Evolutionary conservation across 2,329 filamentous ascomycete species (phyloP).

Genomic region (Ophiosphaerella herpotricha): DNA sequence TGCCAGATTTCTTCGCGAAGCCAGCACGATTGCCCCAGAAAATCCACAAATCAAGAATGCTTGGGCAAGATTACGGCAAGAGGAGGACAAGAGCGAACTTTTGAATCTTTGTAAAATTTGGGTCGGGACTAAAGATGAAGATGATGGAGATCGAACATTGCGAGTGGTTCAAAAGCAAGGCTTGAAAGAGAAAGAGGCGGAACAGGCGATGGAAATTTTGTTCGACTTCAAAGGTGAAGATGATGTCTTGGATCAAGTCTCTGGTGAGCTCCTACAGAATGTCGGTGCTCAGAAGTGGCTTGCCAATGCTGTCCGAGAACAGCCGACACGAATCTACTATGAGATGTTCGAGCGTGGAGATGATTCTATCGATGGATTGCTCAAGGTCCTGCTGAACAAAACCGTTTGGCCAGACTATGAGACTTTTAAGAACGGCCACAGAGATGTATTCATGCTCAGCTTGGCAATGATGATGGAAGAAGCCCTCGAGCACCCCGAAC

Average conservation of each 20-base stretch:
- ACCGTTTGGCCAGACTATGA: slow-evolving; percentile 48
- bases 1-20: slow-evolving; percentile 50
- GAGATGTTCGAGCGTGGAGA: slow-evolving; percentile 52
- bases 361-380: slow-evolving; percentile 51
- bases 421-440: slow-evolving; percentile 51
- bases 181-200: slow-evolving; percentile 46
- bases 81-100: slow-evolving; percentile 43
- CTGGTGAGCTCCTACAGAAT: slow-evolving; percentile 43
- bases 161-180: slow-evolving; percentile 30
- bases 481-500: slow-evolving; percentile 72
- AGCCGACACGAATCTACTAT: slow-evolving; percentile 51
- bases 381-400: slow-evolving; percentile 50
- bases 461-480: slow-evolving; percentile 90
- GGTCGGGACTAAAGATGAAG: slow-evolving; percentile 41
- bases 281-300: slow-evolving; percentile 47
- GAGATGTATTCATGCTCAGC: slow-evolving; percentile 73
- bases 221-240: slow-evolving; percentile 49
- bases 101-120: slow-evolving; percentile 42
- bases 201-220: slow-evolving; percentile 49
- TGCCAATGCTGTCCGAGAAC: slow-evolving; percentile 43
- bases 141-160: slow-evolving; percentile 48
- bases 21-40: slow-evolving; percentile 49
- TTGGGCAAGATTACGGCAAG: slow-evolving; percentile 47
- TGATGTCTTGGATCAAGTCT: slow-evolving; percentile 48
- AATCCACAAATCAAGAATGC: slow-evolving; percentile 48